phyloP scores from a whole-genome alignment of 129 eudicot species.

The Helianthus tuberosus region DNA sequence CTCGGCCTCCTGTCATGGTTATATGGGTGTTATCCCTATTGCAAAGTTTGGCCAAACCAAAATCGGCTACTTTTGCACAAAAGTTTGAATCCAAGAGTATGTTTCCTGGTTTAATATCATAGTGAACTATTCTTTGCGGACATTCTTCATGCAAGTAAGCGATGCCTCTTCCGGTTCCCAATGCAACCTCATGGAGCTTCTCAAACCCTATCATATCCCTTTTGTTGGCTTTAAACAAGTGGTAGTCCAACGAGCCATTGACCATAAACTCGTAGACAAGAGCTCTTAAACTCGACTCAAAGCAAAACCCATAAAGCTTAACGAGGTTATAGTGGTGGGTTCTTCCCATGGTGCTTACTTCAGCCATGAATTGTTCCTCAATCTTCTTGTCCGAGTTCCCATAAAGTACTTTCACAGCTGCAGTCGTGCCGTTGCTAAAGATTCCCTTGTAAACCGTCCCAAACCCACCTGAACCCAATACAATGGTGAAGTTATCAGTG shows the following conservation, averaged over 20 bases:
- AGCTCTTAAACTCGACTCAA: slow-evolving; percentile 27
- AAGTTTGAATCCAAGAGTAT: no score
- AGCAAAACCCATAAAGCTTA: slow-evolving; percentile 40
- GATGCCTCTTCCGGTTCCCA: slow-evolving; percentile 35
- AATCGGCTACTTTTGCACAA: no score
- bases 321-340: slow-evolving; percentile 39
- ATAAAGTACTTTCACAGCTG: slow-evolving; percentile 37
- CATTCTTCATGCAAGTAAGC: slow-evolving; percentile 41
- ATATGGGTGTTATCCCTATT: no score
- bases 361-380: slow-evolving; percentile 43
- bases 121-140: slow-evolving; percentile 33
- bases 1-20: no score
- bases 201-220: slow-evolving; percentile 18
- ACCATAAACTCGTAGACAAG: slow-evolving; percentile 40
- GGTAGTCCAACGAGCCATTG: slow-evolving; percentile 37
- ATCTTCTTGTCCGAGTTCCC: slow-evolving; percentile 19
- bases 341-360: slow-evolving; percentile 45
- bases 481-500: slow-evolving; percentile 22
- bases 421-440: slow-evolving; percentile 4
- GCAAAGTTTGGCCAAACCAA: no score
- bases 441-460: no score
- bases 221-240: slow-evolving; percentile 22
- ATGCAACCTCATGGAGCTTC: slow-evolving; percentile 32
- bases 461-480: slow-evolving; percentile 38
- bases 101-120: no score